Evolutionary conservation across 2,329 filamentous ascomycete species (phyloP), one percentile per base, ranked within the genome.

Genomic region (Colletotrichum incanum): DNA sequence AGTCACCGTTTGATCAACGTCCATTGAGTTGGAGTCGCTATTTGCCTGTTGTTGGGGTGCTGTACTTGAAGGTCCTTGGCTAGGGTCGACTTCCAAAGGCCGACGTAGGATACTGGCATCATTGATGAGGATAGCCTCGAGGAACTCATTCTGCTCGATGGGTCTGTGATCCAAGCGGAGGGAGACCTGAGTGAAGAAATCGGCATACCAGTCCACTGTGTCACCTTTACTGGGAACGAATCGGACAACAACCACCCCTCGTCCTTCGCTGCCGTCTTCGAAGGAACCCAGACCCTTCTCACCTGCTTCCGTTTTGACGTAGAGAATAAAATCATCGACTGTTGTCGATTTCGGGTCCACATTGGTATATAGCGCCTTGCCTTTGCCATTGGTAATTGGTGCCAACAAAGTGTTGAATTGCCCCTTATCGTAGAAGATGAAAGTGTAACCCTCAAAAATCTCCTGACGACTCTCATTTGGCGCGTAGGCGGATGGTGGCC

Each of bases 141-240:
- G 86, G 74, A 99, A 97, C 76, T 98, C 95, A 70, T 93, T 95
- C 78, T 98, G 95, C 76, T 96, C 91, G 65, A 98, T 92, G 2
- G 95, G 91, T 5, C 94, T 90, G 79, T 97, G 95, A 73, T 95
- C 92, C 16, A 97, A 87, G 56, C 90, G 86, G 26, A 92, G 80
- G 2, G 95, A 93, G 20, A 97, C 89, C 9, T 91, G 84, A 6
- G 87, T 91, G 75, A 92, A 88, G 75, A 97, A 92, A 2, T 90
- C 84, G 20, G 88, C 86, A 72, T 90, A 94, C 94, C 94, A 97
- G 12, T 88, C 84, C 66, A 86, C 77, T 49, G 86, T 78, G 39
- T 86, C 82, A 14, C 87, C 84, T 77, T 91, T 88, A 54, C 86
- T 87, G 12, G 91, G 87, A 28, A 91, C 85, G 75, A 92, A 93